Conservation (phyloP, 352 stramenopile species). For the Elongisporangium anandrum region DNA sequence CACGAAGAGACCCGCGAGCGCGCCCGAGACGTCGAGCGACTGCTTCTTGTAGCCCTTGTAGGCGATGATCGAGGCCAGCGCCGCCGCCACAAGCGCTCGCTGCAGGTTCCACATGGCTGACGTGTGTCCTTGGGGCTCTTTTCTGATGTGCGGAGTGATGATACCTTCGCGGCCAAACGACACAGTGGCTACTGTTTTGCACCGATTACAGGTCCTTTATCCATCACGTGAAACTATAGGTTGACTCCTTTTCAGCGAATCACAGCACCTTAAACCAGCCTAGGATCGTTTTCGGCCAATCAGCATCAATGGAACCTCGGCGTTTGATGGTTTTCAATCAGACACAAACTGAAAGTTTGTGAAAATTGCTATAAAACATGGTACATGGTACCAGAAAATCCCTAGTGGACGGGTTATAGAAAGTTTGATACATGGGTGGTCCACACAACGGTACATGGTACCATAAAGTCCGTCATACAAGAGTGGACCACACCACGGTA, state of each 20-base stretch:
- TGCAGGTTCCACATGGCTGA: slow-evolving; percentile 1
- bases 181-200: not conserved
- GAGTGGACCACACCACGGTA: too few species aligned
- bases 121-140: not conserved
- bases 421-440: too few species aligned
- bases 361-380: too few species aligned
- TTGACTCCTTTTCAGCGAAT: not conserved
- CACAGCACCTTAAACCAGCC: not conserved
- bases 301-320: not conserved
- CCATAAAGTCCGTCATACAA: too few species aligned
- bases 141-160: not conserved
- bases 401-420: too few species aligned
- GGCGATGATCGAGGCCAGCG: slow-evolving; percentile 33
- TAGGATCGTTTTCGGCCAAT: not conserved
- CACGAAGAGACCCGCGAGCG: slow-evolving; percentile 54
- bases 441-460: too few species aligned
- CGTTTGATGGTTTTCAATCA: too few species aligned
- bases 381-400: too few species aligned
- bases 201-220: not conserved
- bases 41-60: slow-evolving; percentile 60
- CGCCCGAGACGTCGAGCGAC: slow-evolving; percentile 54
- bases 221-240: too few species aligned
- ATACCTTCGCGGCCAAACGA: not conserved
- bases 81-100: slow-evolving; percentile 36
- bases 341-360: too few species aligned